Base-by-base conservation (phyloP, 1,284 basidiomycete species). In the Mycena citricolor region DNA sequence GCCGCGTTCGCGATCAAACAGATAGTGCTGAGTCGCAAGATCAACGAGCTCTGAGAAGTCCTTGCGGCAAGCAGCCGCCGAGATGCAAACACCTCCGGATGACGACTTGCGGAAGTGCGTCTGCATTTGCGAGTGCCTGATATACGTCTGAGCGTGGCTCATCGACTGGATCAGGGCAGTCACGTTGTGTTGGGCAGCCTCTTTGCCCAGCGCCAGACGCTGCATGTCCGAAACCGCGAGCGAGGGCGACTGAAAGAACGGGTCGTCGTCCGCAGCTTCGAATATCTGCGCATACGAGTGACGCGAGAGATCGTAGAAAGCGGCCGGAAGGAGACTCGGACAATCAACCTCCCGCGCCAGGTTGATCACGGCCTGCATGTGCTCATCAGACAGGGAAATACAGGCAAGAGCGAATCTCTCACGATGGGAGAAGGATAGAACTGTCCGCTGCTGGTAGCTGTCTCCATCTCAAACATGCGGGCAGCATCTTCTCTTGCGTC, bases 11-110 rank as follows among this genome's bases (percentile, higher is more conserved):
- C 80, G 71, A 59, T 88, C 85, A 59, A 86, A 83, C 11, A 88
- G 66, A 56, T 88, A 88, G 57, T 88, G 85, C 57, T 87, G 84
- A 22, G 86, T 88, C 12, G 85, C 86, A n/a, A 88, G 73, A 42
- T 81, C 78, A n/a, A 86, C 80, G 24, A 88, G 74, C 61, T 87
- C 86, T 4, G 73, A 70, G 47, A 87, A 85, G 59, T 88, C 86
- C 54, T 84, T 83, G 46, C 80, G 73, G 59, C 86, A 88, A 8
- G 77, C 79, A 39, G 79, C 76, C 14, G 81, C 67, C 16, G 79
- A 74, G 24, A 76, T 63, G 56, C 82, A 86, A 5, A 75, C 52
- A 0, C 62, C 60, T 16, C 58, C 61, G 8, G 66, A 58, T 4
- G 66, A 65, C 14, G 57, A 51, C 42, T 69, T 69, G 22, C 70